A percentile compares a stretch with the other conserved stretches of the same genome.
Conservation (phyloP, 1,139 yeast species). For the Lodderomyces parapsilosis region DNA sequence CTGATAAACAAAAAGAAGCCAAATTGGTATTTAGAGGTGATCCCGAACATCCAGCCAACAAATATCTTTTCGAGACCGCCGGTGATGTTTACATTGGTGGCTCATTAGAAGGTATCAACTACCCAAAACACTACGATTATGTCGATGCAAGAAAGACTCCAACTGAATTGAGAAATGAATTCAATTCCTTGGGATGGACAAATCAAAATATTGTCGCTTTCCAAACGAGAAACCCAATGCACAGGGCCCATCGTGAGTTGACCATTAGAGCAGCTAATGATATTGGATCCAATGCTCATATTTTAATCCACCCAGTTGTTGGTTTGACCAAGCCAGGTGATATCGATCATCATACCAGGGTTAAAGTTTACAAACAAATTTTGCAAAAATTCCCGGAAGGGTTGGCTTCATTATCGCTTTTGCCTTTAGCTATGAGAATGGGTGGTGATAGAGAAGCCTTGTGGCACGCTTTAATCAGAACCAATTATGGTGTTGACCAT, state of each 20-base stretch:
- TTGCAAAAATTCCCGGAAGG: constrained; percentile 92
- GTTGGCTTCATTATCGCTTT: constrained; percentile 81
- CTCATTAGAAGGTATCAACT: constrained; percentile 73
- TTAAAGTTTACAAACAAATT: constrained; percentile 89
- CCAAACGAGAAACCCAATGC: constrained; percentile 99
- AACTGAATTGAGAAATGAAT: constrained; percentile 83
- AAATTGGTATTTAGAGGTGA: constrained; percentile 90
- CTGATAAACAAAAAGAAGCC: constrained; percentile 80
- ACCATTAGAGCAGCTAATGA: constrained; percentile 88
- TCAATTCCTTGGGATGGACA: constrained; percentile 74
- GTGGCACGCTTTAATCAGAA: constrained; percentile 97
- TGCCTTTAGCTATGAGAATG: constrained; percentile 98
- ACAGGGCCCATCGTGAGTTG: constrained; percentile 94
- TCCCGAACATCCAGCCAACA: constrained; percentile 93
- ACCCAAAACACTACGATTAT: constrained; percentile 90
- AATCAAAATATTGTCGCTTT: constrained; percentile 83
- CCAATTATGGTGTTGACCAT: constrained; percentile 95
- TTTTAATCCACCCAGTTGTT: constrained; percentile 93
- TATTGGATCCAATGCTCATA: constrained; percentile 52
- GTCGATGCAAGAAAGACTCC: constrained; percentile 87
- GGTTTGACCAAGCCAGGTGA: constrained; percentile 98
- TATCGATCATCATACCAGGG: constrained; percentile 96
- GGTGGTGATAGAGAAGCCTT: constrained; percentile 98
- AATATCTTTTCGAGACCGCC: constrained; percentile 68
- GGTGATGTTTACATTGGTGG: constrained; percentile 91